These are phyloP conservation scores for Drechslera avenae DNA, from an alignment of 2,329 filamentous ascomycete genomes.

Conservation along the genomic window DNA sequence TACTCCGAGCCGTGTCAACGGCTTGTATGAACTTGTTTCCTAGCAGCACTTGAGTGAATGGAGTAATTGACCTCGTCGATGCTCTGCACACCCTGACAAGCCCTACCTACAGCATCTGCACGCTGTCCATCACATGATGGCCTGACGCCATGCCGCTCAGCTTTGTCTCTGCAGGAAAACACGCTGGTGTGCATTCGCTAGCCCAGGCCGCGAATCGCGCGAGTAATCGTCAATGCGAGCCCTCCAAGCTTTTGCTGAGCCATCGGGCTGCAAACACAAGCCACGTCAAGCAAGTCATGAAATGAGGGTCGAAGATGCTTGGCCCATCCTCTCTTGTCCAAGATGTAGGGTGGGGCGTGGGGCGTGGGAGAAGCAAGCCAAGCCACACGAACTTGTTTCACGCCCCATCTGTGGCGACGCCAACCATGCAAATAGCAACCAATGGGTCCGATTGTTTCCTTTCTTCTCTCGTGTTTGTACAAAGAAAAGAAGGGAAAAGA, in stretches of 20 bases:
- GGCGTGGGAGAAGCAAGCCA: neutral
- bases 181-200: too few relatives aligned
- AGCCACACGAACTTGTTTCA: neutral
- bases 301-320: neutral
- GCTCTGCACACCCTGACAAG: constrained; percentile 7
- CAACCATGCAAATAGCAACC: too few relatives aligned
- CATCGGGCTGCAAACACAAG: too few relatives aligned
- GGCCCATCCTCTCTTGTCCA: neutral
- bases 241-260: neutral
- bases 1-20: constrained; percentile 2
- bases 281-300: too few relatives aligned
- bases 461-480: too few relatives aligned
- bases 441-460: too few relatives aligned
- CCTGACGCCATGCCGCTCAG: constrained; percentile 2
- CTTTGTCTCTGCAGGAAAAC: constrained; percentile 6
- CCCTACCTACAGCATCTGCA: constrained; percentile 6
- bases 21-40: neutral
- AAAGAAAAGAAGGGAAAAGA: too few relatives aligned
- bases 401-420: too few relatives aligned
- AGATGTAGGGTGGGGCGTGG: neutral
- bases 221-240: too few relatives aligned
- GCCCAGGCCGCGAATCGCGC: too few relatives aligned
- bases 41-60: too few relatives aligned
- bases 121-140: constrained; percentile 19
- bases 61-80: neutral